Evolutionary conservation across 176 grass and related monocot genomes (phyloP), one percentile per base, ranked within the genome.

Genomic region (Eragrostis nindensis): DNA sequence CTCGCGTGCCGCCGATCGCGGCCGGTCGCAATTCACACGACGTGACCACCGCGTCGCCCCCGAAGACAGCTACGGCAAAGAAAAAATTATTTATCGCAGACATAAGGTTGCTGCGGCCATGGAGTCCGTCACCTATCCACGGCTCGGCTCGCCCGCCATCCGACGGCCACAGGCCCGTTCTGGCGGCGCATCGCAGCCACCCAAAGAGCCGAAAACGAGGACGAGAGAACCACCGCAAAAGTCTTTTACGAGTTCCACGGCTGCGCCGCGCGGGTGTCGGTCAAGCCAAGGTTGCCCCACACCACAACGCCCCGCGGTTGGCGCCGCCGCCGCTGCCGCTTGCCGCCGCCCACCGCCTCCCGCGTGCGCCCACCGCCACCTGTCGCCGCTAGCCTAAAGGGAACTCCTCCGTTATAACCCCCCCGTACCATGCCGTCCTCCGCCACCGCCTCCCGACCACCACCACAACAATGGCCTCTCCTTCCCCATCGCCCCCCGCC

Each of bases 361-460:
- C 56, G 74, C 86, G 60, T 79, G 86, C 80, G 60, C 60, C 80
- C 74, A 83, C 84, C 76, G 61, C 85, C 85, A 78, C 77, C 57
- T 50, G 64, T 85, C 53, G 59, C 87, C 87, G 87, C 32, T 36
- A 36, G 32, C 87, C 87, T 25, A 81, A 77, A 54, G 32, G 29
- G 67, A 71, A 89, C 72, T 70, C 82, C 63, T 52, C 72, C 83
- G 32, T 89, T 89, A 89, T 89, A 85, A 86, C 26, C 82, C 66
- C 66, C 57, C 74, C 66, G 49, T 59, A 45, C 42, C 82, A 59
- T 62, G 70, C 74, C 66, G 45, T 75, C 71, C 89, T 75, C 76
- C 89, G 9, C 57, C 76, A 48, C 57, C 66, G 17, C 74, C 83
- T 39, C 62, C 0, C 19, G 46, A 52, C 27, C 80, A 16, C 45